phyloP scores from a whole-genome alignment of 805 yeast species.

The Candida awuae region DNA sequence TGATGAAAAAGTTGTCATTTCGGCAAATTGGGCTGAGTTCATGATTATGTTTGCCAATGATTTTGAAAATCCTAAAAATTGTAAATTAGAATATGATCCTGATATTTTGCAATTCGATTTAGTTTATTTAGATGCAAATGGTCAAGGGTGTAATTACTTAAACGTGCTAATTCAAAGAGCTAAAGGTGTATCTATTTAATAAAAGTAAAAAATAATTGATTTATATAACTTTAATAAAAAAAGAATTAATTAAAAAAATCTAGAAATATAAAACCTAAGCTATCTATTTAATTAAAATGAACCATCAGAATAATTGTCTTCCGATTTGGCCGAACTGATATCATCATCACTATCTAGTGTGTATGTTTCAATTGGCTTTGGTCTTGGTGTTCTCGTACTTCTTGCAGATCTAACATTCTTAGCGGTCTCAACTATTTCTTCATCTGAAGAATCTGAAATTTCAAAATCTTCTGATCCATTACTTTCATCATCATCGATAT shows the following conservation, averaged over 20 bases:
- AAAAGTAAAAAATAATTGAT: no score
- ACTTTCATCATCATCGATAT: slow-evolving; percentile 5
- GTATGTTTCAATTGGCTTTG: slow-evolving; percentile 11
- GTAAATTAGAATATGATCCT: slow-evolving; percentile 8
- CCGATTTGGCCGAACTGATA: slow-evolving; percentile 11
- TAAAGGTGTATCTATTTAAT: slow-evolving; percentile 3
- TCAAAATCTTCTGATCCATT: slow-evolving; percentile 8
- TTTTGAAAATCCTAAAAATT: slow-evolving; percentile 9
- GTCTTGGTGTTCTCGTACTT: slow-evolving; percentile 6
- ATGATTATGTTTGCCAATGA: slow-evolving; percentile 73
- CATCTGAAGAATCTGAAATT: slow-evolving; percentile 10
- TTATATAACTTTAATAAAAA: no score
- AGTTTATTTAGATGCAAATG: slow-evolving; percentile 7
- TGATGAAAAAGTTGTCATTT: slow-evolving; percentile 76
- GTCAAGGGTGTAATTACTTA: slow-evolving; percentile 4
- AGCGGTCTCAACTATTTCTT: slow-evolving; percentile 3
- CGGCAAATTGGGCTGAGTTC: slow-evolving; percentile 84
- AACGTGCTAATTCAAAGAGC: slow-evolving; percentile 6
- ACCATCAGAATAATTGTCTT: slow-evolving; percentile 5
- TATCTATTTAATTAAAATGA: background rate
- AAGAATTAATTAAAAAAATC: background rate
- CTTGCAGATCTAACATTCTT: slow-evolving; percentile 1
- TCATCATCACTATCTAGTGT: slow-evolving; percentile 17
- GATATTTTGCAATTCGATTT: slow-evolving; percentile 6
- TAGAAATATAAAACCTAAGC: background rate